Evolutionary conservation across 1,284 basidiomycete genomes (phyloP).

Genomic region (Pseudozyma thailandica): DNA sequence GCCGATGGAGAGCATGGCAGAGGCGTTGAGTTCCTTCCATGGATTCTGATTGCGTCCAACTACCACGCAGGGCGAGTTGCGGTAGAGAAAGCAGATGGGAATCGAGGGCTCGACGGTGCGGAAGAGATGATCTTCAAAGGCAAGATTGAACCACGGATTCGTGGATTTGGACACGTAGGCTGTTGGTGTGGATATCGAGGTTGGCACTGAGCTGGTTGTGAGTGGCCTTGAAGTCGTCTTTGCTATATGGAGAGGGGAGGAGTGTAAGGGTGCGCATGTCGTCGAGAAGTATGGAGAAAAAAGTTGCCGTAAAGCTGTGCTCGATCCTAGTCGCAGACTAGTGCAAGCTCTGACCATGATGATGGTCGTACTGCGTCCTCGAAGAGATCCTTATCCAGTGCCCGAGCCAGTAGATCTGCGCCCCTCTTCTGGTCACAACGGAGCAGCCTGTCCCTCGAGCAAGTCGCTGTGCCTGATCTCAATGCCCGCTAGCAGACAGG

Average conservation of each 20-base stretch:
- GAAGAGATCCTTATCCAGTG: too few relatives aligned
- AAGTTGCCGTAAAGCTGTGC: background rate
- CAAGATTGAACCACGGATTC: conserved; percentile 91
- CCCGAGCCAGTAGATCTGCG: background rate
- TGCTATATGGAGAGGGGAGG: background rate
- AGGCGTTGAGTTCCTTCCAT: conserved; percentile 92
- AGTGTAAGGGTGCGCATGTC: background rate
- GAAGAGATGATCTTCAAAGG: conserved; percentile 77
- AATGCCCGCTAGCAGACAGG: too few relatives aligned
- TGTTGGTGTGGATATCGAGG: conserved; percentile 16
- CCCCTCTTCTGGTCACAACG: too few relatives aligned
- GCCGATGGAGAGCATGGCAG: conserved; percentile 71
- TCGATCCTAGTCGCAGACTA: background rate
- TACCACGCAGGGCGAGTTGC: conserved; percentile 88
- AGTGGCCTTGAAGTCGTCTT: background rate
- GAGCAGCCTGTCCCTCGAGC: too few relatives aligned
- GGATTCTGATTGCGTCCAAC: conserved; percentile 98
- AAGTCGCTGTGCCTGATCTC: too few relatives aligned
- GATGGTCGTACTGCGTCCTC: background rate
- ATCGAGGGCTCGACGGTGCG: conserved; percentile 23
- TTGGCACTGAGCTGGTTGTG: background rate
- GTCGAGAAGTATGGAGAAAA: background rate
- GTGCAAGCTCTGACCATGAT: background rate
- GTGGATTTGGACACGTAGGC: conserved; percentile 84
- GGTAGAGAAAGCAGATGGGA: conserved; percentile 82